Evolutionary conservation across 75 land plant genomes (phyloP).

Genomic region (Cryptomeria japonica): DNA sequence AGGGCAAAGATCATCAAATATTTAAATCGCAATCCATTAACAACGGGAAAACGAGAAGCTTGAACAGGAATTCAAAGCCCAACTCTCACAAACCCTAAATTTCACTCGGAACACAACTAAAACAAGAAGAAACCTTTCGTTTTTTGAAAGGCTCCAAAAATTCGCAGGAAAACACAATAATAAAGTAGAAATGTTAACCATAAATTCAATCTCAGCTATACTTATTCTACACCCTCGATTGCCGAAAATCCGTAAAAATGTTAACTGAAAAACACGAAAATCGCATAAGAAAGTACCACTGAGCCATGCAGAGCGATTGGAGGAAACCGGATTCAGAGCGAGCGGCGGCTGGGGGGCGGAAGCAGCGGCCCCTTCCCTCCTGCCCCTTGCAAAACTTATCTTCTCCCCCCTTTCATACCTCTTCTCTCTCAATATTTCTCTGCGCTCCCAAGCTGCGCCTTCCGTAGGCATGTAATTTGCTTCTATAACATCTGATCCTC

Average conservation of each 20-base stretch:
- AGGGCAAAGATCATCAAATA: neutral
- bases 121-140: too few relatives aligned
- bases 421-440: conserved; percentile 42
- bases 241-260: neutral
- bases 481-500: conserved; percentile 7
- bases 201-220: neutral
- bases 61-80: neutral
- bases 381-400: conserved; percentile 11
- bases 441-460: conserved; percentile 59
- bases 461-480: conserved; percentile 58
- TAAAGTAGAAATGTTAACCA: too few relatives aligned
- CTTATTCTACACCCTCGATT: neutral
- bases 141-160: neutral
- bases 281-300: conserved; percentile 6
- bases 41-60: neutral
- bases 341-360: conserved; percentile 18
- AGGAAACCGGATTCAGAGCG: neutral
- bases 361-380: conserved; percentile 19
- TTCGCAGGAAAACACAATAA: neutral
- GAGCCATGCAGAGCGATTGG: conserved; percentile 28
- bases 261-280: too few relatives aligned
- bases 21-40: neutral
- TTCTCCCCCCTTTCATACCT: conserved; percentile 34
- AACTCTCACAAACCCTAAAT: neutral
- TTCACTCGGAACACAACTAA: neutral